These are phyloP conservation scores for Cercospora brassicicola DNA, from an alignment of 2,329 filamentous ascomycete species.

Conservation along the genomic window DNA sequence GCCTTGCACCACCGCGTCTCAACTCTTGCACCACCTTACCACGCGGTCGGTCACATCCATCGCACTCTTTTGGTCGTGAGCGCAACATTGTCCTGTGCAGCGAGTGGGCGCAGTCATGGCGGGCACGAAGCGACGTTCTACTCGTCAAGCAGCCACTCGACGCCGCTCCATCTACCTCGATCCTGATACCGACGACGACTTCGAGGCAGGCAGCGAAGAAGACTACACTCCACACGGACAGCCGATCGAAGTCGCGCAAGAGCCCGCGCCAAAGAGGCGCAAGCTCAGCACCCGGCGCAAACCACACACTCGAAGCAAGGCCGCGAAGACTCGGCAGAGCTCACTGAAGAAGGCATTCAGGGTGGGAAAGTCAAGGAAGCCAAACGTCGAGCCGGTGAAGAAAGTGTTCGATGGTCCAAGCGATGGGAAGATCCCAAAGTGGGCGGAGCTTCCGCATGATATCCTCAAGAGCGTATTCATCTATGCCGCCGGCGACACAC, in stretches of 20 bases:
- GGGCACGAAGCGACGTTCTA: constrained; percentile 38
- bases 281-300: constrained; percentile 26
- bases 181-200: constrained; percentile 41
- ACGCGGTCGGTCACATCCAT: neutral
- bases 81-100: too few relatives aligned
- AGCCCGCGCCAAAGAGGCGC: constrained; percentile 29
- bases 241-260: constrained; percentile 16
- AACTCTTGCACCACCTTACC: neutral
- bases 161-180: constrained; percentile 40
- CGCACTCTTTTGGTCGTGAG: neutral
- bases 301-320: constrained; percentile 33
- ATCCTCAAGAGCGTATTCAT: constrained; percentile 40
- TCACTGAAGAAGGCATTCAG: constrained; percentile 22
- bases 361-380: constrained; percentile 30
- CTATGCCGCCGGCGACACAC: constrained; percentile 35
- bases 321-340: constrained; percentile 21
- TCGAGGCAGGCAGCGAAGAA: constrained; percentile 33
- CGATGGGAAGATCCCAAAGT: constrained; percentile 38
- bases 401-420: constrained; percentile 36
- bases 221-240: constrained; percentile 28
- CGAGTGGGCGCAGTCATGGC: neutral
- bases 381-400: constrained; percentile 24
- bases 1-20: neutral
- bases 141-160: constrained; percentile 36
- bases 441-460: constrained; percentile 38